These are phyloP conservation scores for Corinectria fuckeliana DNA, from an alignment of 2,329 filamentous ascomycete genomes.

Conservation along the genomic window DNA sequence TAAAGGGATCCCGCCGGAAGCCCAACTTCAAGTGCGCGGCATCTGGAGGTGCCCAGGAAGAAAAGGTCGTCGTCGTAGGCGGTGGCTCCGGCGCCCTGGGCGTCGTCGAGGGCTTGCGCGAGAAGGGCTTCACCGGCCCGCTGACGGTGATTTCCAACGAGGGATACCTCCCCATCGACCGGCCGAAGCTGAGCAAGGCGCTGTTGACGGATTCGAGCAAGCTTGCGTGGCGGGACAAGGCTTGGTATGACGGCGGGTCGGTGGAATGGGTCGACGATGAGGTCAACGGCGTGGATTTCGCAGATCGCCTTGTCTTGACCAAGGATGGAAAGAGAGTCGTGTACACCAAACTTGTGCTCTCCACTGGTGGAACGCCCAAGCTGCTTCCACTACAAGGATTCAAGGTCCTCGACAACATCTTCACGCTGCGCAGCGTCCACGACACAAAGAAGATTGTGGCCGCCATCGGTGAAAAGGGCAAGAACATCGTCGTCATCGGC, in stretches of 20 bases:
- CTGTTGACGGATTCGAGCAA: slow-evolving; percentile 82
- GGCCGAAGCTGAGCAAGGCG: slow-evolving; percentile 94
- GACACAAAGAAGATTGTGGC: slow-evolving; percentile 79
- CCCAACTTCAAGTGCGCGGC: slow-evolving; percentile 76
- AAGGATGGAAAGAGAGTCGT: slow-evolving; percentile 71
- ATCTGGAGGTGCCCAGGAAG: slow-evolving; percentile 52
- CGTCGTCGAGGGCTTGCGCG: slow-evolving; percentile 80
- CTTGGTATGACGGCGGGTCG: slow-evolving; percentile 73
- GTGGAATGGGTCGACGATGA: slow-evolving; percentile 66
- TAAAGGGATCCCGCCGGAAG: slow-evolving; percentile 78
- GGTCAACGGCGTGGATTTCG: slow-evolving; percentile 80
- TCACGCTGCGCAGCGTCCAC: slow-evolving; percentile 78
- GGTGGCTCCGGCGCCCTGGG: slow-evolving; percentile 87
- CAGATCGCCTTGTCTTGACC: slow-evolving; percentile 74
- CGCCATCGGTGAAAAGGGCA: slow-evolving; percentile 81
- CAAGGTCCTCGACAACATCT: slow-evolving; percentile 86
- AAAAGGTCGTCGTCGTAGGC: slow-evolving; percentile 84
- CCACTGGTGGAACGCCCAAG: slow-evolving; percentile 82
- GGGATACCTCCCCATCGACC: slow-evolving; percentile 86
- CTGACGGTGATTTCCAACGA: slow-evolving; percentile 87
- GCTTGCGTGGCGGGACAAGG: slow-evolving; percentile 75
- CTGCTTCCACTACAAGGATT: slow-evolving; percentile 83
- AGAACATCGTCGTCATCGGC: slow-evolving; percentile 92
- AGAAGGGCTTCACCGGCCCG: slow-evolving; percentile 77
- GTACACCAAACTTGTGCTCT: slow-evolving; percentile 90